Evolutionary conservation across 1,139 yeast species (phyloP).

Genomic region (Eremothecium cymbalariae): DNA sequence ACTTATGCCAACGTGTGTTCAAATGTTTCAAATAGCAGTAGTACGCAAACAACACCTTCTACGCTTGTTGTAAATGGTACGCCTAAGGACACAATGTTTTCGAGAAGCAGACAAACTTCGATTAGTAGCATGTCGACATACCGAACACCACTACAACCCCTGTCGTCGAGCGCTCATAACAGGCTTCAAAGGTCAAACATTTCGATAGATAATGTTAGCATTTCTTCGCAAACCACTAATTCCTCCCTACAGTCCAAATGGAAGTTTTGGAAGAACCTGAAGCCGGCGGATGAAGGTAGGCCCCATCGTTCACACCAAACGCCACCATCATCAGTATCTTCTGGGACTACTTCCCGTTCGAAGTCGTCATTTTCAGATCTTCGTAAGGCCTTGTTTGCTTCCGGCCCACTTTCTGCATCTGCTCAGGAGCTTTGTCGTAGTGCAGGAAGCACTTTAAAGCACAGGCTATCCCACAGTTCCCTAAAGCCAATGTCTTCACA

Average conservation of each 20-base stretch:
- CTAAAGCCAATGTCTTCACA: conserved; percentile 26
- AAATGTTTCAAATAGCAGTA: not conserved
- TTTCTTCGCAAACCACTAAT: conserved; percentile 12
- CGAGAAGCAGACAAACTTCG: not conserved
- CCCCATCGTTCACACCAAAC: not conserved
- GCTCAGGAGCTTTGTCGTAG: conserved; percentile 4
- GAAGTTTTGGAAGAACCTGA: conserved; percentile 31
- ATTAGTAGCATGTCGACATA: conserved; percentile 5
- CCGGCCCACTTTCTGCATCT: conserved; percentile 3
- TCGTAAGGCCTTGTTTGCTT: conserved; percentile 19
- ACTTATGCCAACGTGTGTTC: not conserved
- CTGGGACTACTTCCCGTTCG: conserved; percentile 13
- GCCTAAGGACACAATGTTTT: not conserved
- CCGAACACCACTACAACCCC: conserved; percentile 10
- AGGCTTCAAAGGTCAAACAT: not conserved
- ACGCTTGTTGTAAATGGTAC: too few relatives aligned
- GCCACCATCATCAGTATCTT: conserved; percentile 1
- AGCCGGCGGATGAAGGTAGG: not conserved
- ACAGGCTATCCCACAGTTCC: conserved; percentile 22
- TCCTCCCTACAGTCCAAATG: conserved; percentile 23
- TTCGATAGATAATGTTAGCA: conserved; percentile 14
- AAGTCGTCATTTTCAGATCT: conserved; percentile 24
- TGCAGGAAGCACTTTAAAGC: conserved; percentile 14
- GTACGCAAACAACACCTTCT: conserved; percentile 3
- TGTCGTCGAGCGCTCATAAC: conserved; percentile 10